These are phyloP conservation scores for Coriolopsis trogii DNA, from an alignment of 1,284 basidiomycete species.

Conservation along the genomic window DNA sequence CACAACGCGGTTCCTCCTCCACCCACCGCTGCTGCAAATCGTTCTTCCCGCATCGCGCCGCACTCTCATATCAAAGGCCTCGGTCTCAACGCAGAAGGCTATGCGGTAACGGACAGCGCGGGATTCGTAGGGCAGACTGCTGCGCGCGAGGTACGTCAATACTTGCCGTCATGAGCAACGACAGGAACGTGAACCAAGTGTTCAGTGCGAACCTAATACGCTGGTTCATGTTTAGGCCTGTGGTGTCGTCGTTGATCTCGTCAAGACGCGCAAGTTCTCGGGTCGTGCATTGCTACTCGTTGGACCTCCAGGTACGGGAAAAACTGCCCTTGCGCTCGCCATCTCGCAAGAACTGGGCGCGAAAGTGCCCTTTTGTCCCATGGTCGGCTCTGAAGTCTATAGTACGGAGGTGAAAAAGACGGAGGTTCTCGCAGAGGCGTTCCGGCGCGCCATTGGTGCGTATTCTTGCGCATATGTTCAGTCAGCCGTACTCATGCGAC, in stretches of 20 bases:
- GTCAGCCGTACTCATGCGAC: background rate
- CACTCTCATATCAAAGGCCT: conserved; percentile 97
- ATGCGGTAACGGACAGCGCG: conserved; percentile 71
- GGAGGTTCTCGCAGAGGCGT: conserved; percentile 95
- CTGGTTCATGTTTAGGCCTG: conserved; percentile 64
- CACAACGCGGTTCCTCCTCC: conserved; percentile 76
- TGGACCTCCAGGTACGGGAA: conserved; percentile 91
- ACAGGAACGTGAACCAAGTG: background rate
- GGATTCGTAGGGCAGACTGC: conserved; percentile 92
- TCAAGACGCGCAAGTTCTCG: conserved; percentile 91
- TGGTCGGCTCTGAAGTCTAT: conserved; percentile 98
- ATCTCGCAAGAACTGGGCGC: conserved; percentile 92
- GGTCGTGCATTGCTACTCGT: conserved; percentile 87
- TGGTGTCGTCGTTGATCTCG: conserved; percentile 88
- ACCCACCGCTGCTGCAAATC: conserved; percentile 57
- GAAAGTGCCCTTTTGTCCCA: conserved; percentile 97
- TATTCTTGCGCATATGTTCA: conserved; percentile 11
- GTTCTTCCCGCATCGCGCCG: conserved; percentile 86
- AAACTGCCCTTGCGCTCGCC: conserved; percentile 94
- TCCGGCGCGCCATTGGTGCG: conserved; percentile 94
- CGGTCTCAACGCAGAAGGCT: conserved; percentile 86
- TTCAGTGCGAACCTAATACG: conserved; percentile 2
- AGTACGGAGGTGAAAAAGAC: conserved; percentile 99
- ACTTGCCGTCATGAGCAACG: background rate
- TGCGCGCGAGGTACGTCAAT: conserved; percentile 82